Base-by-base conservation (phyloP, 495 filamentous ascomycete genomes). In the Hypoxylon fuscum region DNA sequence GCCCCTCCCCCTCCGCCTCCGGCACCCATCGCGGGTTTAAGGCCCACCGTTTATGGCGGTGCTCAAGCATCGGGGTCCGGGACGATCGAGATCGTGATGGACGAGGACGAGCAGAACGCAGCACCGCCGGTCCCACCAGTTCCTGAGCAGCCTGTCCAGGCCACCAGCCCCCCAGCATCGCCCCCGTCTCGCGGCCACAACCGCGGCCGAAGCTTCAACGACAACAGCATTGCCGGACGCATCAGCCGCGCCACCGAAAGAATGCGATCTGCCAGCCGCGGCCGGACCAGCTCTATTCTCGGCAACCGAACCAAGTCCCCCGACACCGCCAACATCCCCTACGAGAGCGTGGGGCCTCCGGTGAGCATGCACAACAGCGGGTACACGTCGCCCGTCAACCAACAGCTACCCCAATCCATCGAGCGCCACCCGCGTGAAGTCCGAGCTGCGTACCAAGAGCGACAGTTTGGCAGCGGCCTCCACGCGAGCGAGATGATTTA, bases 51-150 rank as follows among this genome's bases (percentile, higher is more conserved):
- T 15, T 80, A 76, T 59, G 71, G 66, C 46, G 71, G 70, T 17
- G 45, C 48, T 8, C 56, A 61, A 35, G 59, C 81, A 32, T 83
- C 85, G 46, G 84, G 74, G 48, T 88, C 82, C 0, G 88, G 83
- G 4, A 85, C 85, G 17, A 91, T 91, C 50, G 87, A 90, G 59
- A 88, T 91, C 59, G 87, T 87, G n/a, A 87, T 90, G 73, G 84
- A 86, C 55, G 88, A 92, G 15, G 79, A 87, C 14, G 74, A 77
- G 12, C 66, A 73, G 41, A 73, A 58, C 43, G 45, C 59, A 2
- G 64, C 68, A 9, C 66, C 72, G 0, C 63, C 72, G 12, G 63
- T 70, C 7, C 64, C 71, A 5, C 52, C 57, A 10, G 32, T 46
- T 15, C 50, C 65, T 9, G 46, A 53, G 10, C 47, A 71, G 6